These are phyloP conservation scores for Emmonsiellopsis sp. DNA, from an alignment of 2,329 filamentous ascomycete genomes.

Conservation along the genomic window DNA sequence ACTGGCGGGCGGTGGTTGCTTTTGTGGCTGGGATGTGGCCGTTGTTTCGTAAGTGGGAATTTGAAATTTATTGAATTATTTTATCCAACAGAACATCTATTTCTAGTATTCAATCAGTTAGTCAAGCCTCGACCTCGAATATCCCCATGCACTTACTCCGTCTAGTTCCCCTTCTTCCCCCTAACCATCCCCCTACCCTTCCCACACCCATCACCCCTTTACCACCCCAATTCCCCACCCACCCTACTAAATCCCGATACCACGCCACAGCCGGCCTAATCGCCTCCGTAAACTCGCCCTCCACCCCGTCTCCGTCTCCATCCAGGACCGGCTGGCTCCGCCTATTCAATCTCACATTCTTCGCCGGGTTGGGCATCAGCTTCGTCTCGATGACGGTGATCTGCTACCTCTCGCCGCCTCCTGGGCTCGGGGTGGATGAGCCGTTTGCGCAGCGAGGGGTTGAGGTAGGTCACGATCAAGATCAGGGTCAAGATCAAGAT, in stretches of 20 bases:
- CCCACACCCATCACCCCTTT: too few relatives aligned
- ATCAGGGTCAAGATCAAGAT: not conserved
- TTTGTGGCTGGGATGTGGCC: slow-evolving; percentile 1
- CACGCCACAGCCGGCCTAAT: slow-evolving; percentile 14
- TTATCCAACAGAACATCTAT: not conserved
- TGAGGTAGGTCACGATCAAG: not conserved
- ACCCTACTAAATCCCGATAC: not conserved
- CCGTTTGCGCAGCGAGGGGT: slow-evolving; percentile 5
- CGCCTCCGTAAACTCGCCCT: slow-evolving; percentile 12
- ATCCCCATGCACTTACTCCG: not conserved
- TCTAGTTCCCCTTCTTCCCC: too few relatives aligned
- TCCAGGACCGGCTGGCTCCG: slow-evolving; percentile 13
- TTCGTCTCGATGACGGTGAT: slow-evolving; percentile 11
- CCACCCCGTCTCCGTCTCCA: not conserved
- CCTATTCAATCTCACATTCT: slow-evolving; percentile 18
- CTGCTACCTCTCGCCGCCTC: slow-evolving; percentile 13
- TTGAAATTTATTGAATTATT: not conserved
- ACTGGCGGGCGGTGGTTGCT: slow-evolving; percentile 17
- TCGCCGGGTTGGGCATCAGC: slow-evolving; percentile 15
- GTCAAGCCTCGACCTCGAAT: not conserved
- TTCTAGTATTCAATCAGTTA: not conserved
- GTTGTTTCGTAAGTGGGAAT: slow-evolving; percentile 3
- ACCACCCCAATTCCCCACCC: not conserved
- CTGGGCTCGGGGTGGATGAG: slow-evolving; percentile 13
- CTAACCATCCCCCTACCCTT: too few relatives aligned